These are phyloP conservation scores for Backusella luteola DNA, from an alignment of 192 early-diverging fungal species.

Conservation along the genomic window DNA sequence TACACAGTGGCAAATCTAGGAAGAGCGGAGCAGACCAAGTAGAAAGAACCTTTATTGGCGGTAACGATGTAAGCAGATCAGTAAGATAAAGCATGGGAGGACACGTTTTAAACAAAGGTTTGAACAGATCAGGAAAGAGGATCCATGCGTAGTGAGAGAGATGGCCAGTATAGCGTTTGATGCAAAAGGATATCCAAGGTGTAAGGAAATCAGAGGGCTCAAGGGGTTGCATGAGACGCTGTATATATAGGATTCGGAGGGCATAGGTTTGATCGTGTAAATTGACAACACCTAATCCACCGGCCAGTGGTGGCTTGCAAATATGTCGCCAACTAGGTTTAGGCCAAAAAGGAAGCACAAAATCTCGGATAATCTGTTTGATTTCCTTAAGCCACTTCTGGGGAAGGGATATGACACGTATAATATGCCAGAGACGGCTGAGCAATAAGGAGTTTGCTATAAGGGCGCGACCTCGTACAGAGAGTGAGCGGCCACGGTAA, in stretches of 20 bases:
- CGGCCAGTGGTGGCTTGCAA: background rate
- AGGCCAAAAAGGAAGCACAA: background rate
- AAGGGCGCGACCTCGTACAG: background rate
- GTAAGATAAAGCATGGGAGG: too few species aligned
- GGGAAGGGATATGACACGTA: background rate
- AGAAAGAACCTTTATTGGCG: too few species aligned
- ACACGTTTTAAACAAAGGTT: too few species aligned
- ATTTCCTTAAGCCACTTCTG: background rate
- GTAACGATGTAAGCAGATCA: too few species aligned
- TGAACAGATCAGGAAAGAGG: too few species aligned
- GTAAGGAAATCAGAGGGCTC: too few species aligned
- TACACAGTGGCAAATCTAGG: too few species aligned
- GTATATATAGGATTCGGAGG: background rate
- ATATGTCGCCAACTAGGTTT: background rate
- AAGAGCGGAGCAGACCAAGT: too few species aligned
- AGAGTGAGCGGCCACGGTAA: background rate
- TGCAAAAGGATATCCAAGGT: too few species aligned
- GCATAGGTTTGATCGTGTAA: background rate
- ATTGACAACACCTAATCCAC: background rate
- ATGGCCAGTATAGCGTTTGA: too few species aligned
- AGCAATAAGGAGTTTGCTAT: background rate
- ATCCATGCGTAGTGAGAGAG: too few species aligned
- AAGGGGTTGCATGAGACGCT: background rate
- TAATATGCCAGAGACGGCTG: background rate
- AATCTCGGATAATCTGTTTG: background rate